Conservation (phyloP, 495 filamentous ascomycete species). For the Penicillium odoratum region DNA sequence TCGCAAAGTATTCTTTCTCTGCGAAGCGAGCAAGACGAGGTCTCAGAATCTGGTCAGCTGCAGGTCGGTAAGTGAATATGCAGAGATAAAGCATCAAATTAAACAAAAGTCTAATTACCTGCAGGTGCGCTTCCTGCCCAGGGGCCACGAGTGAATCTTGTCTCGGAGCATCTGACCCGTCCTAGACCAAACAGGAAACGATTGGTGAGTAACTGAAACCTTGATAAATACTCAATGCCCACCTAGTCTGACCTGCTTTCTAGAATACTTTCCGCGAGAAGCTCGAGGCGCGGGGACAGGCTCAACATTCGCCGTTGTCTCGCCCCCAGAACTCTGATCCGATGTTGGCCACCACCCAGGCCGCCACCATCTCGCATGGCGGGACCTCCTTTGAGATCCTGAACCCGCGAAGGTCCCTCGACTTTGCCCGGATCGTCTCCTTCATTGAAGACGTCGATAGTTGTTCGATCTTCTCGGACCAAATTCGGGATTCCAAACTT, state of each 20-base stretch:
- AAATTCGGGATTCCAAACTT: slow-evolving; percentile 30
- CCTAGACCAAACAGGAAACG: slow-evolving; percentile 31
- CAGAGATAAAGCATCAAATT: not conserved
- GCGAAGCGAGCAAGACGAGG: slow-evolving; percentile 36
- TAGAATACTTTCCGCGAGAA: slow-evolving; percentile 47
- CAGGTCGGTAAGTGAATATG: slow-evolving; percentile 1
- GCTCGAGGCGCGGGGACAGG: slow-evolving; percentile 25
- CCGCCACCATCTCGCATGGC: slow-evolving; percentile 39
- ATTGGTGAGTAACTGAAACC: slow-evolving; percentile 31
- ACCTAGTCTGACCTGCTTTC: slow-evolving; percentile 9
- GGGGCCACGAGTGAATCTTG: slow-evolving; percentile 26
- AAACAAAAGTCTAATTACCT: slow-evolving; percentile 18
- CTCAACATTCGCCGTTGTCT: slow-evolving; percentile 15
- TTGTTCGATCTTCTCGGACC: slow-evolving; percentile 27
- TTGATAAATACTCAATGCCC: slow-evolving; percentile 9
- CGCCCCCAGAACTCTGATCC: slow-evolving; percentile 32
- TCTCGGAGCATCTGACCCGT: slow-evolving; percentile 25
- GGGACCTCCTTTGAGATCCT: slow-evolving; percentile 49
- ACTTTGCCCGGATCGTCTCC: slow-evolving; percentile 42
- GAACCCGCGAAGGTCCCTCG: slow-evolving; percentile 45
- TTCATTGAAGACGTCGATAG: slow-evolving; percentile 44
- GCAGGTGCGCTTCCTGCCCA: slow-evolving; percentile 19
- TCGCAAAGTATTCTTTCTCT: slow-evolving; percentile 41
- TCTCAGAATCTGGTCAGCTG: slow-evolving; percentile 18
- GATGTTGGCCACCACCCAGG: slow-evolving; percentile 29